phyloP scores from a whole-genome alignment of 176 grass and related monocot species.

The Oryza longistaminata region DNA sequence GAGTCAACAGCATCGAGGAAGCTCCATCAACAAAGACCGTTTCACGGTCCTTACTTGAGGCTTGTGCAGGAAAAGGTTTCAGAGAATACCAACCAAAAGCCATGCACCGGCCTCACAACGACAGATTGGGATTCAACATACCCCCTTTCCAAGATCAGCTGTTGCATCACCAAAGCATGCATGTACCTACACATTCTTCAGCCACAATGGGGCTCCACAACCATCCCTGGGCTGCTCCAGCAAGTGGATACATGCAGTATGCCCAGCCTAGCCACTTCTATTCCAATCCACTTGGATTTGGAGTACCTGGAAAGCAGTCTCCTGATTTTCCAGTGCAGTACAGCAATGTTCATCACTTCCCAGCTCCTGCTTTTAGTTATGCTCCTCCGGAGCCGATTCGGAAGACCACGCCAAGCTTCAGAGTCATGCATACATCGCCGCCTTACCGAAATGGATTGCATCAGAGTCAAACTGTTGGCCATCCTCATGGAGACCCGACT shows the following conservation, averaged over 20 bases:
- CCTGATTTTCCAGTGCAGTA: constrained; percentile 64
- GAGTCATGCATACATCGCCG: constrained; percentile 18
- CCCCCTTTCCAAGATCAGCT: constrained; percentile 33
- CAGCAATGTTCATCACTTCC: constrained; percentile 52
- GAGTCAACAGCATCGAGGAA: constrained; percentile 25
- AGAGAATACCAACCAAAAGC: constrained; percentile 57
- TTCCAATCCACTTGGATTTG: constrained; percentile 41
- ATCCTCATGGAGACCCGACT: constrained; percentile 39
- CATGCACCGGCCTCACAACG: constrained; percentile 29
- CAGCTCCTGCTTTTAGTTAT: constrained; percentile 54
- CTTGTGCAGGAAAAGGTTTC: constrained; percentile 48
- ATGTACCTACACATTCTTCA: constrained; percentile 48
- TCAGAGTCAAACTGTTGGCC: constrained; percentile 32
- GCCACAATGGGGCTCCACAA: constrained; percentile 55
- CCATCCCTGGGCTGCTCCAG: constrained; percentile 58
- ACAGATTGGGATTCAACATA: constrained; percentile 36
- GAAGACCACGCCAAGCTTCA: constrained; percentile 41
- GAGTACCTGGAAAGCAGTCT: constrained; percentile 43
- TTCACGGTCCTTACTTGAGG: constrained; percentile 53
- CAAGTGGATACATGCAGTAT: constrained; percentile 70
- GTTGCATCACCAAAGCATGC: constrained; percentile 51
- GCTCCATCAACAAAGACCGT: constrained; percentile 39
- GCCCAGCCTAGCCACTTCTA: constrained; percentile 47
- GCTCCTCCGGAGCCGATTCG: constrained; percentile 47
- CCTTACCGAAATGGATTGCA: constrained; percentile 25